phyloP scores from a whole-genome alignment of 129 eudicot genomes.

The Oenanthe sinensis region DNA sequence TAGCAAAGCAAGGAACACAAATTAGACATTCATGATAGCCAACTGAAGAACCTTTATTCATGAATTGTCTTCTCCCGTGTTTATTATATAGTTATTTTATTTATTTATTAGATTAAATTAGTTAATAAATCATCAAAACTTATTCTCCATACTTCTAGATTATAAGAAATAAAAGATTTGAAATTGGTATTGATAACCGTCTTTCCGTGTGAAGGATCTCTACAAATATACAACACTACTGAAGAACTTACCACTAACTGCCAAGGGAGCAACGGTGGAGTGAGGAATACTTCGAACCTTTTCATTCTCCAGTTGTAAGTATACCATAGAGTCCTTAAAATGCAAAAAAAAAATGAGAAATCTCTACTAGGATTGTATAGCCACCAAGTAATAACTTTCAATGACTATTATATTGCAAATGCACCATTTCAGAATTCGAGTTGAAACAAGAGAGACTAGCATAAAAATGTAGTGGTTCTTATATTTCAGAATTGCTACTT shows the following conservation, averaged over 20 bases:
- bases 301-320: conserved; percentile 62
- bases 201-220: too few species aligned
- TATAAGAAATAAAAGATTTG: too few species aligned
- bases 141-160: too few species aligned
- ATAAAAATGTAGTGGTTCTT: neutral
- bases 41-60: too few species aligned
- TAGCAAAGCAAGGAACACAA: too few species aligned
- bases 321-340: conserved; percentile 47
- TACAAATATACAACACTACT: too few species aligned
- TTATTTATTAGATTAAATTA: too few species aligned
- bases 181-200: too few species aligned
- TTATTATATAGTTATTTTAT: too few species aligned
- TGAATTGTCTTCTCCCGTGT: too few species aligned
- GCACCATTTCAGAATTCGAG: neutral
- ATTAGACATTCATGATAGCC: too few species aligned
- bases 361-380: neutral
- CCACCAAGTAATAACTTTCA: neutral
- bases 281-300: conserved; percentile 80
- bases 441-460: neutral
- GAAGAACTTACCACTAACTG: conserved; percentile 71
- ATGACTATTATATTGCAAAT: neutral
- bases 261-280: conserved; percentile 65
- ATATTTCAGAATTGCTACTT: neutral
- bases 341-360: conserved; percentile 6
- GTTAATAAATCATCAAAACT: too few species aligned